phyloP scores from a whole-genome alignment of 371 early-diverging fungal species.

The Apophysomyces trapeziformis region DNA sequence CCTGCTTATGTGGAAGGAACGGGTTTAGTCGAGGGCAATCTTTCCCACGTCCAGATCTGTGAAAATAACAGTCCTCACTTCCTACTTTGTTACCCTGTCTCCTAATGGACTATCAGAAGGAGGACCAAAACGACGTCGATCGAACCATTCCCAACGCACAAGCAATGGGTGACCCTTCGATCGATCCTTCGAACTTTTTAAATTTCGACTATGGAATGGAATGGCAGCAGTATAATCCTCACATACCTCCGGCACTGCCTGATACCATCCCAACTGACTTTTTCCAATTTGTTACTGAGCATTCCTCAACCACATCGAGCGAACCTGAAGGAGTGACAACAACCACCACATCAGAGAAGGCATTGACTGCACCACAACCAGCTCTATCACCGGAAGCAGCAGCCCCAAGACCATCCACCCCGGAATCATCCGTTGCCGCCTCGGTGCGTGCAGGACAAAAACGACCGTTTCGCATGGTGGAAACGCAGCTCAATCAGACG shows the following conservation, averaged over 20 bases:
- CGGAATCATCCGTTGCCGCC: not conserved
- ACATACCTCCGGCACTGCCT: slow-evolving; percentile 10
- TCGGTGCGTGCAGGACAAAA: slow-evolving; percentile 6
- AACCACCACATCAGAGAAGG: not conserved
- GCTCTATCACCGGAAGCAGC: not conserved
- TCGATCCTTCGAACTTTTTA: slow-evolving; percentile 15
- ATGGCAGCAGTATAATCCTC: not conserved
- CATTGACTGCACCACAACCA: not conserved
- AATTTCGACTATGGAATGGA: slow-evolving; percentile 23
- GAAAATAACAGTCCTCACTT: too few relatives aligned
- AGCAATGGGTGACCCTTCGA: not conserved
- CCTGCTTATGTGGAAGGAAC: too few relatives aligned
- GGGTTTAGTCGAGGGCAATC: too few relatives aligned
- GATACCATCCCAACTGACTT: slow-evolving; percentile 24
- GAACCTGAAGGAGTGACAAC: not conserved
- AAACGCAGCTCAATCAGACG: slow-evolving; percentile 37
- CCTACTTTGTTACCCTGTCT: not conserved
- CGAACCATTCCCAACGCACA: not conserved
- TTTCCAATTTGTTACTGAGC: slow-evolving; percentile 25
- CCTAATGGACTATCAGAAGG: not conserved
- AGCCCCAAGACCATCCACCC: not conserved
- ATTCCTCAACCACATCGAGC: not conserved
- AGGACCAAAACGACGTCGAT: not conserved
- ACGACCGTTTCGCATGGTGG: not conserved
- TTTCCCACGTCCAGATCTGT: too few relatives aligned